Evolutionary conservation across 345 rosid species (phyloP), one percentile per base, ranked within the genome.

Genomic region (Sisymbrium altissimum): DNA sequence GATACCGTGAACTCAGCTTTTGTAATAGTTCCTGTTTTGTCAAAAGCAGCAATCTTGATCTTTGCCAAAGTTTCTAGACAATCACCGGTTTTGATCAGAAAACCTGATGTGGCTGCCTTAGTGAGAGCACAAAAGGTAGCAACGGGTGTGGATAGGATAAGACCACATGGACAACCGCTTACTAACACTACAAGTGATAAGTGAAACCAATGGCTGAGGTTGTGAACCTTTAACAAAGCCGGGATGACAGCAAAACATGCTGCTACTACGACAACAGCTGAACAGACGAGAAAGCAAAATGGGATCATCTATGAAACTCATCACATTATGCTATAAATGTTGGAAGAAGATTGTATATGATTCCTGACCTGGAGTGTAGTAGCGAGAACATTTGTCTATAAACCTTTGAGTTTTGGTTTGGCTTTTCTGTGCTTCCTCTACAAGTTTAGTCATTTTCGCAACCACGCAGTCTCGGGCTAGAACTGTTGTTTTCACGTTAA

Each of bases 1-100:
- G 80, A 70, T 35, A 94, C 91, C 10, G 75, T 71, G 80, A 94
- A 94, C 81, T 94, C 98, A 13, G 91, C 93, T 64, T 82, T 89
- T 4, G 97, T 94, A 7, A 94, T 82, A 15, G 97, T 94, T 41
- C 98, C 98, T 0, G 97, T 93, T 78, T 94, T 94, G 81, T 94
- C 97, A 15, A 94, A 89, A 65, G 95, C 95, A 45, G 81, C 64
- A 25, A 70, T 78, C 84, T 84, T 79, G 48, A 94, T 81, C 78
- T 91, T 87, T 49, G 91, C 83, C 27, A 94, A 83, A 2, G 75
- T 83, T 78, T 94, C 95, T 30, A 94, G 88, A 80, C 67, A 79
- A 64, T 91, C 89, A 1, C 89, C 93, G 3, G 93, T 90, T 84
- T 94, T 94, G 79, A 94, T 82, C 11, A 94, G 81, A 54, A 94